Percentiles rank a stretch among this genome's conserved stretches.
Evolutionary conservation across 2,329 filamentous ascomycete species (phyloP).

Genomic region (Colletotrichum lupini): DNA sequence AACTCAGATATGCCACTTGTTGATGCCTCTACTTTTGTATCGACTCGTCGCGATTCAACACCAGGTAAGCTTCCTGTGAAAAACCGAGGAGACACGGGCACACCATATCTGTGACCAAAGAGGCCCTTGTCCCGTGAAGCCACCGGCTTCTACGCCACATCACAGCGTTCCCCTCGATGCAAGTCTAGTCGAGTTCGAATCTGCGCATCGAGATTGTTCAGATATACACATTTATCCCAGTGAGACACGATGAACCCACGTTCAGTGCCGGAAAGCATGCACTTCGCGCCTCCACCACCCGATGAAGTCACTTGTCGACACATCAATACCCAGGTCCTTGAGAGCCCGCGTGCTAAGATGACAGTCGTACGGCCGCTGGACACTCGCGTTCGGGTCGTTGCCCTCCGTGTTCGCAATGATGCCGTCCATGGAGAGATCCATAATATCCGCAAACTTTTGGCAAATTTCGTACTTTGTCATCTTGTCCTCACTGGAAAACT

Average conservation of each 20-base stretch:
- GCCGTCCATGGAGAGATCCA: conserved; percentile 76
- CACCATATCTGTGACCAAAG: not conserved
- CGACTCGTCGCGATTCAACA: not conserved
- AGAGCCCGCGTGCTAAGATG: conserved; percentile 83
- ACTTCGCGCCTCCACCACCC: conserved; percentile 82
- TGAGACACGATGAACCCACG: not conserved
- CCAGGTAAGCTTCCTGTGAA: too few species aligned
- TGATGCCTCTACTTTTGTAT: not conserved
- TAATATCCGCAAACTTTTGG: conserved; percentile 79
- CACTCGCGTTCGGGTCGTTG: conserved; percentile 76
- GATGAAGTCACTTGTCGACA: conserved; percentile 79
- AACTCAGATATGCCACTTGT: too few species aligned
- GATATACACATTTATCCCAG: not conserved
- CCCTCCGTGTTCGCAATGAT: conserved; percentile 78
- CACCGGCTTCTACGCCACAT: not conserved
- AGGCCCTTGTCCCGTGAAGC: not conserved
- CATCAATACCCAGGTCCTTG: conserved; percentile 78
- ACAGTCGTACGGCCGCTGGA: conserved; percentile 87
- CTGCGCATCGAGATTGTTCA: not conserved
- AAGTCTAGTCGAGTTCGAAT: not conserved
- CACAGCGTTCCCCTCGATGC: not conserved
- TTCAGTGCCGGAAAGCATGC: conserved; percentile 67
- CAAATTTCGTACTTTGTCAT: conserved; percentile 94
- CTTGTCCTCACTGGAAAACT: conserved; percentile 87
- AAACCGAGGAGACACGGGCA: not conserved